Evolutionary conservation across 495 filamentous ascomycete genomes (phyloP).

Genomic region (Penicillium arizonense): DNA sequence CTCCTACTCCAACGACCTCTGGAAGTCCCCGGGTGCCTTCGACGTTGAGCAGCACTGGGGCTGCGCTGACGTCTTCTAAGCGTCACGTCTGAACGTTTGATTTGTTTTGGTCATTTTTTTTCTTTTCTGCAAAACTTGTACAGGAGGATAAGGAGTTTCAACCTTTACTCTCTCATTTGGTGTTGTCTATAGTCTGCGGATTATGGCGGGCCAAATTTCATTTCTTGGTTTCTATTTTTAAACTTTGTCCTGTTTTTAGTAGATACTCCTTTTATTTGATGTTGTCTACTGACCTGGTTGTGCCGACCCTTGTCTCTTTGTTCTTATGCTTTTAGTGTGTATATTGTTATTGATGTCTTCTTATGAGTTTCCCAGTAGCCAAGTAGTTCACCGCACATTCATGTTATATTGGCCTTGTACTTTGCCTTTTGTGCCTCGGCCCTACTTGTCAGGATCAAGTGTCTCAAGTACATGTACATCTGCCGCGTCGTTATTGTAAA

Average conservation of each 20-base stretch:
- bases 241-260: conserved; percentile 34
- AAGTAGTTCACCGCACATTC: not conserved
- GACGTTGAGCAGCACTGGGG: conserved; percentile 82
- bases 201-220: conserved; percentile 1
- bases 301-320: conserved; percentile 29
- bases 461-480: no score
- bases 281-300: conserved; percentile 36
- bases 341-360: conserved; percentile 29
- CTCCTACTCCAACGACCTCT: conserved; percentile 74
- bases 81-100: conserved; percentile 14
- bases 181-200: not conserved
- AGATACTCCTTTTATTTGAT: conserved; percentile 39
- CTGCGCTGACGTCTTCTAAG: conserved; percentile 53
- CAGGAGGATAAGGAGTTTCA: conserved; percentile 31
- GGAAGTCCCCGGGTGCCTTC: conserved; percentile 72
- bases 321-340: conserved; percentile 20
- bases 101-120: conserved; percentile 10
- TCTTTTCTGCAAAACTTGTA: conserved; percentile 29
- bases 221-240: conserved; percentile 26
- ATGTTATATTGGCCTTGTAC: no score
- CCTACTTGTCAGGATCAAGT: no score
- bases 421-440: no score
- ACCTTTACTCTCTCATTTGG: conserved; percentile 17
- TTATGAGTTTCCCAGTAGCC: conserved; percentile 13
- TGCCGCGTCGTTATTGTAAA: no score